Evolutionary conservation across 495 filamentous ascomycete species (phyloP).

Genomic region (Lophium mytilinum): DNA sequence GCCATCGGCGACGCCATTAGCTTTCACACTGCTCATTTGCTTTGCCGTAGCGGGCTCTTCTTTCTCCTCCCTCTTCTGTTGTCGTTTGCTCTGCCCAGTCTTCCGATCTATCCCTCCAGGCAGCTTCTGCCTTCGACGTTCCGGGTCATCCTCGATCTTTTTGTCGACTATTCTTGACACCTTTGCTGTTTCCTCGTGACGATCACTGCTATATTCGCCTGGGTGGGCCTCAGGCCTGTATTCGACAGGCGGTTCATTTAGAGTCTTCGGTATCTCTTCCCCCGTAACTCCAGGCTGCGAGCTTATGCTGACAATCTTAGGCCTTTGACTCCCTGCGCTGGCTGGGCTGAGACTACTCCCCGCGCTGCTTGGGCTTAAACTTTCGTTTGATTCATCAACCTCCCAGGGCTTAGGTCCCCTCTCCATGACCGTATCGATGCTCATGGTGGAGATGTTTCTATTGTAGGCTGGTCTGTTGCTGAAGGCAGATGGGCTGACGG

Average conservation of each 20-base stretch:
- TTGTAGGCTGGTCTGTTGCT: too few relatives aligned
- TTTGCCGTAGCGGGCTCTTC: not conserved
- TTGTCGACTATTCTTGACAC: conserved; percentile 5
- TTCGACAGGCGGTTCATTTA: conserved; percentile 15
- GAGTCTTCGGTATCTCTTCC: conserved; percentile 1
- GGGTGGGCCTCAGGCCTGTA: conserved; percentile 9
- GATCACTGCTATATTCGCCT: not conserved
- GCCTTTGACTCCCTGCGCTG: not conserved
- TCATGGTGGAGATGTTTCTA: too few relatives aligned
- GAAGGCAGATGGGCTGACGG: not conserved
- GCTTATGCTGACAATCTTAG: not conserved
- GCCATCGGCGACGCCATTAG: not conserved
- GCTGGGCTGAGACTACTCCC: too few relatives aligned
- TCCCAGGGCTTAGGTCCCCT: too few relatives aligned
- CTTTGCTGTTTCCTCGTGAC: conserved; percentile 1
- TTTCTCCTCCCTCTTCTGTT: not conserved
- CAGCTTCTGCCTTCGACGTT: not conserved
- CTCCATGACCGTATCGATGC: too few relatives aligned
- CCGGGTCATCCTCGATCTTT: not conserved
- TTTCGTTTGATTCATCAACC: too few relatives aligned
- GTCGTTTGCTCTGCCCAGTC: not conserved
- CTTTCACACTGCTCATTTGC: not conserved
- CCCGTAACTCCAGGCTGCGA: conserved; percentile 12
- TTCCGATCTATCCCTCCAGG: not conserved
- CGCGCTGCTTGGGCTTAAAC: too few relatives aligned